Evolutionary conservation across 352 stramenopile genomes (phyloP).

Genomic region (Pythium plurisporium): DNA sequence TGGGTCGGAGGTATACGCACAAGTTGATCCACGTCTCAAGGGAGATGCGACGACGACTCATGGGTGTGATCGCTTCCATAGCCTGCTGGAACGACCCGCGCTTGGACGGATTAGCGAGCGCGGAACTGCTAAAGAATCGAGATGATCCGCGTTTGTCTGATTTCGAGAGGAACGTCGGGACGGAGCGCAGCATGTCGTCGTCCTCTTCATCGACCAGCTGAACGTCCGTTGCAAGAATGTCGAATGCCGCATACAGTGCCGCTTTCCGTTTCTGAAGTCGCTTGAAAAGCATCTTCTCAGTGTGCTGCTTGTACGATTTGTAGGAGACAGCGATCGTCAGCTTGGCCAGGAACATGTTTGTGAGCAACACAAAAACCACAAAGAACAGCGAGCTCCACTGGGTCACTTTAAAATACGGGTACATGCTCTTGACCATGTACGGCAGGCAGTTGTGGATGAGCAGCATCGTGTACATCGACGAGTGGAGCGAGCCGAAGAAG

Average conservation of each 20-base stretch:
- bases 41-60: slow-evolving; percentile 51
- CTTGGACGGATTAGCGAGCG: slow-evolving; percentile 29
- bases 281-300: slow-evolving; percentile 82
- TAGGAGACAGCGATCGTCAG: slow-evolving; percentile 83
- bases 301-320: slow-evolving; percentile 84
- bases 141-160: slow-evolving; percentile 53
- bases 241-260: slow-evolving; percentile 68
- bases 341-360: slow-evolving; percentile 79
- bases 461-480: slow-evolving; percentile 80
- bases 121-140: slow-evolving; percentile 41
- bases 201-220: slow-evolving; percentile 32
- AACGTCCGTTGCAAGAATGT: slow-evolving; percentile 61
- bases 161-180: slow-evolving; percentile 14
- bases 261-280: slow-evolving; percentile 81
- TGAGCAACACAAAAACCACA: slow-evolving; percentile 73
- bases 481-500: slow-evolving; percentile 66
- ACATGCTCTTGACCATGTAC: slow-evolving; percentile 80
- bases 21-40: slow-evolving; percentile 68
- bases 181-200: neutral
- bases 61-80: slow-evolving; percentile 34
- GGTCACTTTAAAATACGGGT: slow-evolving; percentile 72
- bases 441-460: slow-evolving; percentile 77
- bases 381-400: slow-evolving; percentile 82
- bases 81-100: slow-evolving; percentile 32
- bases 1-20: slow-evolving; percentile 69